These are phyloP conservation scores for Terfezia claveryi DNA, from an alignment of 495 filamentous ascomycete species.

Conservation along the genomic window DNA sequence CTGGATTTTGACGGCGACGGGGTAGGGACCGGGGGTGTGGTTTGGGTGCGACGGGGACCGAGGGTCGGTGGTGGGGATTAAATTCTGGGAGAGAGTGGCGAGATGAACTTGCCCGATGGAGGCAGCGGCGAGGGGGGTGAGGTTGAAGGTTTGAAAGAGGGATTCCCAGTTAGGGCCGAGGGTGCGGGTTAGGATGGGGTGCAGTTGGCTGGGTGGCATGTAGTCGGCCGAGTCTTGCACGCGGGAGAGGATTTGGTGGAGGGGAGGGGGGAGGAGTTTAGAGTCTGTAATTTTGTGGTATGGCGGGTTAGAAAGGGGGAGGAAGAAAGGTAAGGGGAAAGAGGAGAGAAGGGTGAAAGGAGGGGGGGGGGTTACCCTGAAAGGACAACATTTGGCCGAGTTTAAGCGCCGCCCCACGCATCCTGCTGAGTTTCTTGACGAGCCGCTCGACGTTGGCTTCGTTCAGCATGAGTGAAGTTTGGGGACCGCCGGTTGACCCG, in stretches of 20 bases:
- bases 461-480: conserved; percentile 54
- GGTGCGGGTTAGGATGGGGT: conserved; percentile 55
- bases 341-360: neutral
- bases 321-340: conserved; percentile 4
- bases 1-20: conserved; percentile 85
- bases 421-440: conserved; percentile 75
- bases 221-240: conserved; percentile 96
- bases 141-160: conserved; percentile 63
- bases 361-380: conserved; percentile 33
- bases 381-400: conserved; percentile 94
- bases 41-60: too few species aligned
- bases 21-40: too few species aligned
- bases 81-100: conserved; percentile 53
- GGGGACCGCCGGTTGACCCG: conserved; percentile 26
- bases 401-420: conserved; percentile 97
- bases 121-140: conserved; percentile 85
- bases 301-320: neutral
- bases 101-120: conserved; percentile 94
- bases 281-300: conserved; percentile 33
- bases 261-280: conserved; percentile 75
- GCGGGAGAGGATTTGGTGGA: conserved; percentile 69
- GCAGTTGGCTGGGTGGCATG: conserved; percentile 82
- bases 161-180: conserved; percentile 72
- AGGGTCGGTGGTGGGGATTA: conserved; percentile 22
- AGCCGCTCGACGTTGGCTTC: conserved; percentile 76